phyloP scores from a whole-genome alignment of 106 monocot species.

The Posidonia australis region DNA sequence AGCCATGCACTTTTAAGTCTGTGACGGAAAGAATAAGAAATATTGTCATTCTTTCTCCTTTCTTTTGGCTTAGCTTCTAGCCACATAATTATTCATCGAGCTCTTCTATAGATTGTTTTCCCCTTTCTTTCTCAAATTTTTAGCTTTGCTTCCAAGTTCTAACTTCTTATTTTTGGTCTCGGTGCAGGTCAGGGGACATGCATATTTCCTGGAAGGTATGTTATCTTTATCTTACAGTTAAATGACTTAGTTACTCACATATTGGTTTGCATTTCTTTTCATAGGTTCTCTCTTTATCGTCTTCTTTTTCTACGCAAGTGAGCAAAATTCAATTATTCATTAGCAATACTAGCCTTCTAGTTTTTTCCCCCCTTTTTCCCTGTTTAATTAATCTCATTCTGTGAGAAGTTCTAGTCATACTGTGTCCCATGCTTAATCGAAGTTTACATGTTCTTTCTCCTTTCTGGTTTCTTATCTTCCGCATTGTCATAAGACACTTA shows the following conservation, averaged over 20 bases:
- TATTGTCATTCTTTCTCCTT: neutral
- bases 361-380: neutral
- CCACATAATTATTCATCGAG: neutral
- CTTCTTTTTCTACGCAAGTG: neutral
- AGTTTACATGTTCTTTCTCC: no score
- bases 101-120: no score
- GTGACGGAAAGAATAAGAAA: no score
- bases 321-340: neutral
- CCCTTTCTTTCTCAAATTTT: neutral
- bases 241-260: neutral
- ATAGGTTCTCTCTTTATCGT: neutral
- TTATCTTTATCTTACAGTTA: neutral
- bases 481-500: no score
- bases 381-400: neutral
- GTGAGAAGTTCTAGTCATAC: neutral
- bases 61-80: neutral
- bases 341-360: neutral
- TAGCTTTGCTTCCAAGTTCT: neutral
- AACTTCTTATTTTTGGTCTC: neutral
- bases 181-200: conserved; percentile 25
- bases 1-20: no score
- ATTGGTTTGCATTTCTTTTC: neutral
- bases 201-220: conserved; percentile 24
- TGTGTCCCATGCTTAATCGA: neutral
- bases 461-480: no score